Conservation (phyloP, 345 rosid genomes). For the Eucalyptus camaldulensis region DNA sequence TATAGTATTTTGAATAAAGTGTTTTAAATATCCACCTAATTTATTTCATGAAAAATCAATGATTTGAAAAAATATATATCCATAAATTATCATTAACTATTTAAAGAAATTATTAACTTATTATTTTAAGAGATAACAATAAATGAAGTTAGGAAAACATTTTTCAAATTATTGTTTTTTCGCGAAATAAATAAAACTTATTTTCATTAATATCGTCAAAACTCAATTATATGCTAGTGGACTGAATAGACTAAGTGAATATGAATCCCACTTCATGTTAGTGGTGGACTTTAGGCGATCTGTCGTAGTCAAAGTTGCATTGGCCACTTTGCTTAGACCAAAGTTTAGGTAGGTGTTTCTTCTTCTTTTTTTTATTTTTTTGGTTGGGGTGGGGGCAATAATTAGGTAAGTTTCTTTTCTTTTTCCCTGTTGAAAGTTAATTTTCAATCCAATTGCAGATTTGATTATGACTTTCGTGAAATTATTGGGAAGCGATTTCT, state of each 20-base stretch:
- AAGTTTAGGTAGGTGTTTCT: neutral
- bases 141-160: neutral
- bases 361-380: neutral
- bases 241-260: neutral
- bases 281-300: neutral
- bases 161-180: neutral
- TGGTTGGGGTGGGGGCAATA: neutral
- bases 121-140: neutral
- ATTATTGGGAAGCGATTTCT: neutral
- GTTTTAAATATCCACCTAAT: accelerated
- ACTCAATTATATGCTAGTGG: neutral
- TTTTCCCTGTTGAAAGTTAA: neutral
- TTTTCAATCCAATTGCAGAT: neutral
- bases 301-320: neutral
- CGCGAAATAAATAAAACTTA: neutral
- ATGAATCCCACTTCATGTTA: neutral
- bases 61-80: neutral
- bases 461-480: neutral
- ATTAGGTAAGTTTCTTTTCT: neutral
- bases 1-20: too few species aligned
- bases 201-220: neutral
- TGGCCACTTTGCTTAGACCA: neutral
- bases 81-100: neutral
- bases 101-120: neutral
- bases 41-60: too few species aligned